Conservation (phyloP, 331 rosid species). For the Acacia concinna region DNA sequence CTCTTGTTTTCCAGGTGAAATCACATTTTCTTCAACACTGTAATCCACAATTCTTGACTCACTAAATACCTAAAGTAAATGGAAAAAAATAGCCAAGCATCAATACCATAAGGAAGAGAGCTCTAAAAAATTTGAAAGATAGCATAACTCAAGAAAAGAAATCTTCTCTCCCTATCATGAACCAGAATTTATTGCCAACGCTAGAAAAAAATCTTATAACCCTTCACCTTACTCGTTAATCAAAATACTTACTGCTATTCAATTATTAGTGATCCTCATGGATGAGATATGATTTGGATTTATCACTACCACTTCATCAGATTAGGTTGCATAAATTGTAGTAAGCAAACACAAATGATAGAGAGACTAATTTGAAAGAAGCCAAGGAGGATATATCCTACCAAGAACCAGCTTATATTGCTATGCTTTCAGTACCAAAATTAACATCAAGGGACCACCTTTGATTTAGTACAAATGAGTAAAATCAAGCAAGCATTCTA, state of each 20-base stretch:
- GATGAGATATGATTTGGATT: not conserved
- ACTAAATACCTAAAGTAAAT: constrained; percentile 51
- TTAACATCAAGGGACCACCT: not conserved
- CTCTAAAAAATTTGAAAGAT: not conserved
- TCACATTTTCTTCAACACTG: constrained; percentile 53
- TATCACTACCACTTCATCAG: constrained; percentile 15
- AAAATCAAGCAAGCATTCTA: not conserved
- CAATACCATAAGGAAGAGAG: constrained; percentile 7
- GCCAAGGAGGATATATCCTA: constrained; percentile 17
- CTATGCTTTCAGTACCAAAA: not conserved
- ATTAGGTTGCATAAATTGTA: not conserved
- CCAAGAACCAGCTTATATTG: constrained; percentile 8
- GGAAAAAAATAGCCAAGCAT: constrained; percentile 12
- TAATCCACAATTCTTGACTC: constrained; percentile 85
- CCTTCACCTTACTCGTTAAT: not conserved
- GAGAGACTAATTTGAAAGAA: not conserved
- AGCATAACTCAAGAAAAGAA: not conserved
- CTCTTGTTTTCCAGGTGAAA: constrained; percentile 75
- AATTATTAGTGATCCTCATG: not conserved
- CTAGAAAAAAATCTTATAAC: not conserved
- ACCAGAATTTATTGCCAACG: not conserved
- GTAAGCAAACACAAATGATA: not conserved
- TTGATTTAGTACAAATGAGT: not conserved
- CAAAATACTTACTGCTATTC: not conserved
- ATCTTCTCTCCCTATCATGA: not conserved